phyloP scores from a whole-genome alignment of 768 basidiomycete genomes.

The Suillus tomentosus region DNA sequence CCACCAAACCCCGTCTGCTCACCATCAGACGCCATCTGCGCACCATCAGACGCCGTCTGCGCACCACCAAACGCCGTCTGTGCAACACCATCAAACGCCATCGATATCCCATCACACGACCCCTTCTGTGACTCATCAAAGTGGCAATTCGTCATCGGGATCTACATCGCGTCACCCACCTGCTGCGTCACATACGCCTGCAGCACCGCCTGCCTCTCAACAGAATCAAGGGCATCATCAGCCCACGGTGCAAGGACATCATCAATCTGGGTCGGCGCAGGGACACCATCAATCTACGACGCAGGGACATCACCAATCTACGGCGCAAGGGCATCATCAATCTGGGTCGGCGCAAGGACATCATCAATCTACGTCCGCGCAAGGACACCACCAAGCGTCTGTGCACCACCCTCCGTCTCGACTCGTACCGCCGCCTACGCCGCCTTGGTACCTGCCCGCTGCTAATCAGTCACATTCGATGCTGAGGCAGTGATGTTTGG shows the following conservation, averaged over 20 bases:
- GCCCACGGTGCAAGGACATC: conserved; percentile 22
- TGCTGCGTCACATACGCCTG: conserved; percentile 13
- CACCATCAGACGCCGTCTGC: not conserved
- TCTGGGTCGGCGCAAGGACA: conserved; percentile 11
- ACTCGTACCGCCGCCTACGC: conserved; percentile 21
- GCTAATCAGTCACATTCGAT: conserved; percentile 4
- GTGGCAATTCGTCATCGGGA: not conserved
- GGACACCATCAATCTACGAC: conserved; percentile 16
- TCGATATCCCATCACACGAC: conserved; percentile 1
- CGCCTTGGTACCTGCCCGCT: conserved; percentile 19
- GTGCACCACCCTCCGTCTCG: not conserved
- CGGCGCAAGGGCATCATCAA: conserved; percentile 21
- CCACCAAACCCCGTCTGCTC: not conserved
- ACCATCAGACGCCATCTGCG: not conserved
- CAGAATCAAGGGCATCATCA: conserved; percentile 8
- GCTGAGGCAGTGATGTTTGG: conserved; percentile 7
- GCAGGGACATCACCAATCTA: not conserved
- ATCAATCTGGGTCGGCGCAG: conserved; percentile 11
- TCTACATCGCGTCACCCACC: not conserved
- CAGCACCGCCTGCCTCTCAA: conserved; percentile 3
- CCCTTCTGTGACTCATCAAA: conserved; percentile 4
- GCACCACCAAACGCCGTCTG: not conserved
- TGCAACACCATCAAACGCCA: conserved; percentile 1
- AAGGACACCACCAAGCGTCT: conserved; percentile 16
- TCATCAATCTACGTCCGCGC: conserved; percentile 18